Conservation (phyloP, 176 grass and related monocot species). For the Oropetium thomaeum region DNA sequence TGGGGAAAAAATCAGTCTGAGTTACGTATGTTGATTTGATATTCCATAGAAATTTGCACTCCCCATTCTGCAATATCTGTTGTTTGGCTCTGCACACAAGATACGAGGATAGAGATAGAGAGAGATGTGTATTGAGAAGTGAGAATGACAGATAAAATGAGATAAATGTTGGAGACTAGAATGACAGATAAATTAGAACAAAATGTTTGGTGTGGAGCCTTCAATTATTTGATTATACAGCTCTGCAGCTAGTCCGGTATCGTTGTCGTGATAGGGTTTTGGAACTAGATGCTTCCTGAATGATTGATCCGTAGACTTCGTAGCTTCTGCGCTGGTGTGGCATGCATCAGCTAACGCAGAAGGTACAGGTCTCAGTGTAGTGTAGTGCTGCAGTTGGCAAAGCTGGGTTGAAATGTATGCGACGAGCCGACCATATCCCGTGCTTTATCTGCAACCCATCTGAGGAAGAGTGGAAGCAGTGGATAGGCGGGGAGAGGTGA, state of each 20-base stretch:
- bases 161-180: no score
- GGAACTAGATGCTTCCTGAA: conserved; percentile 37
- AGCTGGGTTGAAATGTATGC: not conserved
- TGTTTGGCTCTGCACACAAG: not conserved
- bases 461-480: not conserved
- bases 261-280: conserved; percentile 8
- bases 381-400: not conserved
- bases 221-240: conserved; percentile 28
- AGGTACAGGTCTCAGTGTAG: not conserved
- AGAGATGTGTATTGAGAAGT: no score
- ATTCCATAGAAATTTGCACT: not conserved
- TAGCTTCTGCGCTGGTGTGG: conserved; percentile 21
- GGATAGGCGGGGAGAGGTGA: not conserved
- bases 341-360: not conserved
- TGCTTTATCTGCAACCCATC: conserved; percentile 22
- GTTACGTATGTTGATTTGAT: not conserved
- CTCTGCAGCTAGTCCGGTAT: conserved; percentile 7
- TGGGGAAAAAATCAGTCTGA: not conserved
- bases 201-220: not conserved
- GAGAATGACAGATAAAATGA: no score
- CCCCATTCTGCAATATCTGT: no score
- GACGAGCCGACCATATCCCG: conserved; percentile 29
- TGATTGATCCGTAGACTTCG: conserved; percentile 25
- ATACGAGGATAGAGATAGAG: no score
- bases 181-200: no score